A percentile compares a stretch with the other conserved stretches of the same genome.
Evolutionary conservation across 78 protist genomes (phyloP).

Genomic region (Speleostelium caveatum): DNA sequence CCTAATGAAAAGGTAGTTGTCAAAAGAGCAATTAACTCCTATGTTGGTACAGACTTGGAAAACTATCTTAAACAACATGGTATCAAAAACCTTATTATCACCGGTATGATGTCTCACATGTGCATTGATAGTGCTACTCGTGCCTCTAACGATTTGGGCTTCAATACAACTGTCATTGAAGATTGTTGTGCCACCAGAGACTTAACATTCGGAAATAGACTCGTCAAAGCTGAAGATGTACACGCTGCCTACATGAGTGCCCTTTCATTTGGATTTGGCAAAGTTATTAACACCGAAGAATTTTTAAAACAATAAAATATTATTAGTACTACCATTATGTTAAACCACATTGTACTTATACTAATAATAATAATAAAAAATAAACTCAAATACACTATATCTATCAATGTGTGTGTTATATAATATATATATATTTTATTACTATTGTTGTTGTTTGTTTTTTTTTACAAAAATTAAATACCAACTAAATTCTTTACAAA

Average conservation of each 20-base stretch:
- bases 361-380: no score
- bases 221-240: background rate
- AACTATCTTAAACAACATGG: background rate
- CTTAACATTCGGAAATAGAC: background rate
- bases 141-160: background rate
- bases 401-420: no score
- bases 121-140: conserved; percentile 11
- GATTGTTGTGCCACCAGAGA: conserved; percentile 28
- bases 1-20: background rate
- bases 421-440: no score
- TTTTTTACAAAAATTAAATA: conserved; percentile 7
- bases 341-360: no score
- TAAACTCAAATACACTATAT: no score
- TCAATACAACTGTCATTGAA: background rate
- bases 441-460: background rate
- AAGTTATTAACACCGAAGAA: conserved; percentile 1
- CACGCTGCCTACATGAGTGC: conserved; percentile 7
- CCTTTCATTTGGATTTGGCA: conserved; percentile 8
- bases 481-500: conserved; percentile 76
- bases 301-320: conserved; percentile 5
- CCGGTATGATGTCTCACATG: conserved; percentile 28
- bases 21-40: background rate
- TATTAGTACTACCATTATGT: no score
- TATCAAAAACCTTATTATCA: background rate
- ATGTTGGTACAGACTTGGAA: background rate